Evolutionary conservation across 768 basidiomycete genomes (phyloP), one percentile per base, ranked within the genome.

Genomic region (Clitopilus hobsonii): DNA sequence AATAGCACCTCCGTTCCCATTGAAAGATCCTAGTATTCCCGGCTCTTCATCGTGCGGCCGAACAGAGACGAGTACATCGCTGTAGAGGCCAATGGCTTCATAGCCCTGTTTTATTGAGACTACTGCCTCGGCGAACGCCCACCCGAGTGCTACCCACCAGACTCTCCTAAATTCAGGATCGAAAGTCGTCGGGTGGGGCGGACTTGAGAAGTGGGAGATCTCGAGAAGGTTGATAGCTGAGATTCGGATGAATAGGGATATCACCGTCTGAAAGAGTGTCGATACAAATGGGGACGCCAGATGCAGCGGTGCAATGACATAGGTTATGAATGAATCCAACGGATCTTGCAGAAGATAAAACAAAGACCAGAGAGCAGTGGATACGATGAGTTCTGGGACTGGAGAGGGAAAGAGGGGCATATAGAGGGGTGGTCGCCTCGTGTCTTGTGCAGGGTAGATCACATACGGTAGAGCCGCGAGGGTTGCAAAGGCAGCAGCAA

Each of bases 71-170:
- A 90, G 79, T 0, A 86, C 85, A 63, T 86, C 85, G 48, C 79
- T 75, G 67, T 92, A 93, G 6, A 88, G 70, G 11, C 73, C 69
- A 38, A 92, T 77, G 25, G 82, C 80, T 49, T 80, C 79, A 63
- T 89, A 93, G 7, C 88, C 88, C 65, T 91, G 90, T 52, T 73
- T 71, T 51, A 91, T 75, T 4, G 83, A 81, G 0, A 83, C 82
- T 20, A 79, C 58, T 4, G 85, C 85, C 59, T 90, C 91, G 3
- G 83, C 85, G 6, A 79, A 69, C 11, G 88, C 86, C 85, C 86
- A 90, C 0, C 88, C 87, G 1, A 92, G 72, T 1, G 86, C 85
- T 30, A 89, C 70, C 85, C 85, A 89, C 89, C 90, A 91, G 3
- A 88, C 81, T 26, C 81, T 76, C 20, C 69, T 65, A 71, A 93